Conservation (phyloP, 352 stramenopile species). For the Aphanomyces stellatus region DNA sequence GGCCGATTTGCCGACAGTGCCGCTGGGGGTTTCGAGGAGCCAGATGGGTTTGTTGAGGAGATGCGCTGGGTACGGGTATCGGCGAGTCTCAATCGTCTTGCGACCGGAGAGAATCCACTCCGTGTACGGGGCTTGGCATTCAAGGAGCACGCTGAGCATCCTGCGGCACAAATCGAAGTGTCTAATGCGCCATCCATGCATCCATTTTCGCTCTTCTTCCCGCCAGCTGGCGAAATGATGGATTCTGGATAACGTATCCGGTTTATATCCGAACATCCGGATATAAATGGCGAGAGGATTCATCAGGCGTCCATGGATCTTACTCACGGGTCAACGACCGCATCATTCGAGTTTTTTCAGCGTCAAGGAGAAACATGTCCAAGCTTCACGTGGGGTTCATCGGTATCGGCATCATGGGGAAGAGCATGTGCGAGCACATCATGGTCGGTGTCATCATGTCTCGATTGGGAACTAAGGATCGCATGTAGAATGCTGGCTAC, state of each 20-base stretch:
- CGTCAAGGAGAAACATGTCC: not conserved
- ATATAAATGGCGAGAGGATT: no score
- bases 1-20: not conserved
- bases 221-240: no score
- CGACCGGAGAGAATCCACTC: slow-evolving; percentile 2
- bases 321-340: no score
- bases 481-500: slow-evolving; percentile 74
- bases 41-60: slow-evolving; percentile 10
- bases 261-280: no score
- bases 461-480: no score
- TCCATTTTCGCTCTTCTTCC: no score
- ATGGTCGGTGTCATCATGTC: slow-evolving; percentile 62
- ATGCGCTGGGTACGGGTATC: slow-evolving; percentile 11
- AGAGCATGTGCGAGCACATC: slow-evolving; percentile 83
- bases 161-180: no score
- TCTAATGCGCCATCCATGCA: no score
- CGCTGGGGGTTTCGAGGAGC: slow-evolving; percentile 4
- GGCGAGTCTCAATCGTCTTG: slow-evolving; percentile 14
- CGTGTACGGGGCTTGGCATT: slow-evolving; percentile 10
- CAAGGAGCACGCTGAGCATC: slow-evolving; percentile 9
- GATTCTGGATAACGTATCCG: no score
- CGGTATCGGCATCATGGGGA: slow-evolving; percentile 82
- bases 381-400: slow-evolving; percentile 66
- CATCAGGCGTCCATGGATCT: no score
- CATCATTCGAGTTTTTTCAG: not conserved